Conservation (phyloP, 2,329 filamentous ascomycete genomes). For the Colletotrichum sp. region DNA sequence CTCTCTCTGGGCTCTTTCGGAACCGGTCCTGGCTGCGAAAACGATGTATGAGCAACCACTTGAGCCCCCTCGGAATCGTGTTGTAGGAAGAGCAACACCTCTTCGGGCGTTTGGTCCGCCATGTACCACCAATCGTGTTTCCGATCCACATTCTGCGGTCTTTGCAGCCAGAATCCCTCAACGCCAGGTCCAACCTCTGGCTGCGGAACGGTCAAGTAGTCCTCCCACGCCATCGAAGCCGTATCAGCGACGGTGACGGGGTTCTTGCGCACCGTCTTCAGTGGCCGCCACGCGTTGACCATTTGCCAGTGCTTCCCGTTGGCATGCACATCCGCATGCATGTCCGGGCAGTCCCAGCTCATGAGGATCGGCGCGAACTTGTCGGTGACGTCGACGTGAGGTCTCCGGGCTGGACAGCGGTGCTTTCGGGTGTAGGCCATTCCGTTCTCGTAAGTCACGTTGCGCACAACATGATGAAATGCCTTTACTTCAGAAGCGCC, state of each 20-base stretch:
- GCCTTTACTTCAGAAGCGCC: neutral
- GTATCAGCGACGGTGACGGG: neutral
- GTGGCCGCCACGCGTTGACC: slow-evolving; percentile 4
- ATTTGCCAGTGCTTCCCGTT: slow-evolving; percentile 2
- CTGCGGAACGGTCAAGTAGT: neutral
- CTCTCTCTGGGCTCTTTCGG: neutral
- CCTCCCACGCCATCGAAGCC: neutral
- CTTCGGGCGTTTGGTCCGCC: neutral
- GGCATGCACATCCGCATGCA: neutral
- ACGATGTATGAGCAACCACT: neutral
- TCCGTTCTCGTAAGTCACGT: neutral
- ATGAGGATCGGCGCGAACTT: neutral
- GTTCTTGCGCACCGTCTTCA: slow-evolving; percentile 5
- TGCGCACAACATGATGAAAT: neutral
- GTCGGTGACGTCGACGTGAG: slow-evolving; percentile 1
- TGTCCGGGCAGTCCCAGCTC: slow-evolving; percentile 5
- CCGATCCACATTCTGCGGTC: neutral
- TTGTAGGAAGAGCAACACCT: neutral
- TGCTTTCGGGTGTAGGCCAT: slow-evolving; percentile 2
- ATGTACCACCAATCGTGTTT: neutral
- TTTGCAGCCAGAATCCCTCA: slow-evolving; percentile 1
- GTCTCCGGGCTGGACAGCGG: neutral
- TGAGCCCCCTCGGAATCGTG: neutral
- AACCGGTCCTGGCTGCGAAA: neutral
- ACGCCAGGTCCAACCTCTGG: neutral